These are phyloP conservation scores for Xylariales sp. DNA, from an alignment of 2,329 filamentous ascomycete species.

Conservation along the genomic window DNA sequence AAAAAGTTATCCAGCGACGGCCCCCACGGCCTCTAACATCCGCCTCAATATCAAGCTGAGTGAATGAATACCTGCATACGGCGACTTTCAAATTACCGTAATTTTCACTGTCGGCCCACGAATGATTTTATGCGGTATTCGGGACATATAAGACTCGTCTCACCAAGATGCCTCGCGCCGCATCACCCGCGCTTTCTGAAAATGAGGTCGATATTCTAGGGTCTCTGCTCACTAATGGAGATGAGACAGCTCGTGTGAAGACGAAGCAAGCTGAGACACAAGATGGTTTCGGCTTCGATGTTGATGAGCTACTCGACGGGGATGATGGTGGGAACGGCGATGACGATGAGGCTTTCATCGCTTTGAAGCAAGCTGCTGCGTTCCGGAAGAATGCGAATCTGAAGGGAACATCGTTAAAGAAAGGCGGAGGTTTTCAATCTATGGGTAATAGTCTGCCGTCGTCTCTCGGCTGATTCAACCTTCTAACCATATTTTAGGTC, in stretches of 20 bases:
- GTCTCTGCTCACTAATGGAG: conserved; percentile 75
- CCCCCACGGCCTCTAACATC: conserved; percentile 15
- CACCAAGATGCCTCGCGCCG: conserved; percentile 74
- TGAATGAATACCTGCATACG: background rate
- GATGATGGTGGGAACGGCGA: conserved; percentile 66
- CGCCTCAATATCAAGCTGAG: conserved; percentile 12
- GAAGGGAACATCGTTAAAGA: conserved; percentile 89
- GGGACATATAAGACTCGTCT: background rate
- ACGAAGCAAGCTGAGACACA: conserved; percentile 52
- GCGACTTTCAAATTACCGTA: background rate
- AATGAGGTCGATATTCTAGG: conserved; percentile 90
- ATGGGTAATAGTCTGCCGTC: conserved; percentile 70
- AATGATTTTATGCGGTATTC: background rate
- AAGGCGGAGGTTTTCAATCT: conserved; percentile 94
- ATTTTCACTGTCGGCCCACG: background rate
- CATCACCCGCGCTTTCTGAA: conserved; percentile 87
- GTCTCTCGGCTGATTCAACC: background rate
- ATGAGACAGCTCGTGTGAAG: conserved; percentile 58
- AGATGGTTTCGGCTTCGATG: conserved; percentile 64
- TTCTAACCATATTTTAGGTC: conserved; percentile 57
- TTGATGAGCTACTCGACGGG: conserved; percentile 70
- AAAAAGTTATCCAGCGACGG: conserved; percentile 33
- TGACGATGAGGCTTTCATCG: conserved; percentile 90
- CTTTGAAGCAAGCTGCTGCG: conserved; percentile 83
- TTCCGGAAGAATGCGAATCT: conserved; percentile 87